Evolutionary conservation across 441 rosid genomes (phyloP), one percentile per base, ranked within the genome.

Genomic region (Corymbia calophylla): DNA sequence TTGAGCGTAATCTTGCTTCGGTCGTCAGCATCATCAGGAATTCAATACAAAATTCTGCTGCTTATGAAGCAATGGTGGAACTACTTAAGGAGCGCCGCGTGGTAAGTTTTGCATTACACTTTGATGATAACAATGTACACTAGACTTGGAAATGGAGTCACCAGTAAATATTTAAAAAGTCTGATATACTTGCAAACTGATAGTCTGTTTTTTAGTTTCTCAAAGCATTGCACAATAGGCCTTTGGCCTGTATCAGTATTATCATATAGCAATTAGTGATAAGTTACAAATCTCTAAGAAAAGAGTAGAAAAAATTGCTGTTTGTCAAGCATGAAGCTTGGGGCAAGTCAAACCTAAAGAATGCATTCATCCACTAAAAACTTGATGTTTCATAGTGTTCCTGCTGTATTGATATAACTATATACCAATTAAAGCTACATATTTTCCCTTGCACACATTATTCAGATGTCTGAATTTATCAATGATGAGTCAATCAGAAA

Each of bases 31-130:
- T 97, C 88, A 94, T 97, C 86, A 93, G 95, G 92, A 94, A 93
- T 91, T 92, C 99, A 88, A 91, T 96, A 95, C 96, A 92, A 92
- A 96, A 95, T 91, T 94, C 97, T 87, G 90, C 94, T 53, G 94
- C 94, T 54, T 98, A 95, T 90, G 97, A 96, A 94, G 92, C 93
- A 87, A 91, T 93, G 91, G 98, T 92, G 89, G 93, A 93, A 87
- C 93, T 90, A 58, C 91, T 97, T 89, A 93, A 93, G 91, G 93
- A 93, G 90, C 91, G 88, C 47, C 92, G 87, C 27, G 55, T 77
- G 49, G 99, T 97, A 95, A 95, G 97, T 91, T 73, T 58, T 89
- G 31, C 55, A 14, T 87, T 44, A 44, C 31, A 44, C 84, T 23
- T 25, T 13, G 85, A 77, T 25, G 53, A 77, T 25, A 25, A 77